Evolutionary conservation across 495 filamentous ascomycete species (phyloP).

Genomic region (Neurospora sp.): DNA sequence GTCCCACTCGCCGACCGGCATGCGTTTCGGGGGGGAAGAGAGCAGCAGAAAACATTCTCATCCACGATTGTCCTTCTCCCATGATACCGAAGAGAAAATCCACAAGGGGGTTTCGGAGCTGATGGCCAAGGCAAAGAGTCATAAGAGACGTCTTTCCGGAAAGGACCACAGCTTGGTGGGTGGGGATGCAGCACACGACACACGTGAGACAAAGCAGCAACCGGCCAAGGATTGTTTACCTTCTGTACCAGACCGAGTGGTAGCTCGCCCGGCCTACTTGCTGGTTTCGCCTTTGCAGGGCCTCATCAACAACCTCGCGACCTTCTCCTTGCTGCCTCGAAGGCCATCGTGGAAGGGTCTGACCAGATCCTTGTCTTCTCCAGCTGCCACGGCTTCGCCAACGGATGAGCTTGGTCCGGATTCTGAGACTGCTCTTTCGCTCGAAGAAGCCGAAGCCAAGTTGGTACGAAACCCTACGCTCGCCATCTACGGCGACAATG

Average conservation of each 20-base stretch:
- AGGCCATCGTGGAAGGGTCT: constrained; percentile 3
- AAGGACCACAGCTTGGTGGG: not conserved
- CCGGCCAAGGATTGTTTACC: constrained; percentile 12
- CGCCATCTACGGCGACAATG: constrained; percentile 68
- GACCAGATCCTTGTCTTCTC: not conserved
- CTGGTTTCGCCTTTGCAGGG: constrained; percentile 72
- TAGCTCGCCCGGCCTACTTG: constrained; percentile 51
- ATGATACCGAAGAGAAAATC: constrained; percentile 27
- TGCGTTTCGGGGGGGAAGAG: constrained; percentile 32
- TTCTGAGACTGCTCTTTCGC: not conserved
- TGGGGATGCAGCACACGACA: not conserved
- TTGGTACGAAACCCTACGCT: constrained; percentile 50
- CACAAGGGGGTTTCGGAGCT: constrained; percentile 31
- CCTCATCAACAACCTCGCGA: constrained; percentile 47
- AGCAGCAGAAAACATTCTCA: constrained; percentile 23
- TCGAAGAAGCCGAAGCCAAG: constrained; percentile 36
- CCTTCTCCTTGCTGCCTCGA: constrained; percentile 34
- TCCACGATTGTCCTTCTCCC: constrained; percentile 13
- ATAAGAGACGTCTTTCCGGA: constrained; percentile 8
- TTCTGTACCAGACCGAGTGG: constrained; percentile 12
- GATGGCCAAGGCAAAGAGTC: constrained; percentile 23
- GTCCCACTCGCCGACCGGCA: constrained; percentile 19
- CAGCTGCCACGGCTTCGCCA: not conserved
- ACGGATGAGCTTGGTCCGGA: not conserved
- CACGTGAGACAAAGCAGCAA: constrained; percentile 7